Evolutionary conservation across 1,284 basidiomycete species (phyloP), one percentile per base, ranked within the genome.

Genomic region (Malassezia yamatoensis): DNA sequence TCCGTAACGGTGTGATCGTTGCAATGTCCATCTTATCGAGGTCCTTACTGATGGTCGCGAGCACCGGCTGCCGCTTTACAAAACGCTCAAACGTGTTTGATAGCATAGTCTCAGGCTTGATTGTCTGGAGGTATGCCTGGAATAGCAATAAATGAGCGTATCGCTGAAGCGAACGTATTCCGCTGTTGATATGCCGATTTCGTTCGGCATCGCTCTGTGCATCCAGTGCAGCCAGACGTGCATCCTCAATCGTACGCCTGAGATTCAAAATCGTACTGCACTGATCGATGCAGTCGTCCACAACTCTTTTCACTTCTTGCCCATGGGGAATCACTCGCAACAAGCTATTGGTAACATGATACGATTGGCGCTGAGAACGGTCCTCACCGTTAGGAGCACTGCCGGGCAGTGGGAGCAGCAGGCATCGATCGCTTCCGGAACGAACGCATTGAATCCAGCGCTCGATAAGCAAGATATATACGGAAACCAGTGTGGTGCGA

Each of bases 1-100:
- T 74, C 61, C 88, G 86, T 11, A 98, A 79, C 3, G 93, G 91
- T 62, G 85, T 87, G 55, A 99, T 78, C 1, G 87, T 85, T 54
- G 86, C 81, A 42, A 89, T 75, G 13, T 86, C 85, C 36, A 88
- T 85, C n/a, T 81, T 81, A 39, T 84, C 78, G 42, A 98, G 81
- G 65, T 98, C 94, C 61, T 88, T 89, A 76, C 93, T 84, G 59
- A 98, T 91, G 0, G 94, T 99, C 70, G 86, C 86, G 77, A 98
- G 90, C 13, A 98, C 94, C 82, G 72, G 58, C 18, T 67, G 72
- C 13, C 65, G 61, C 2, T 52, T 58, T 33, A 74, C 66, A 38
- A 70, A 74, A 2, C 61, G 58, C 40, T 70, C 64, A 56, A 70
- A 74, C 42, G 64, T 64, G 36, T 68, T 54, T 0, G 58, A 54